Evolutionary conservation across 306 rosid genomes (phyloP), one percentile per base, ranked within the genome.

Genomic region (Pyrus bretschneideri): DNA sequence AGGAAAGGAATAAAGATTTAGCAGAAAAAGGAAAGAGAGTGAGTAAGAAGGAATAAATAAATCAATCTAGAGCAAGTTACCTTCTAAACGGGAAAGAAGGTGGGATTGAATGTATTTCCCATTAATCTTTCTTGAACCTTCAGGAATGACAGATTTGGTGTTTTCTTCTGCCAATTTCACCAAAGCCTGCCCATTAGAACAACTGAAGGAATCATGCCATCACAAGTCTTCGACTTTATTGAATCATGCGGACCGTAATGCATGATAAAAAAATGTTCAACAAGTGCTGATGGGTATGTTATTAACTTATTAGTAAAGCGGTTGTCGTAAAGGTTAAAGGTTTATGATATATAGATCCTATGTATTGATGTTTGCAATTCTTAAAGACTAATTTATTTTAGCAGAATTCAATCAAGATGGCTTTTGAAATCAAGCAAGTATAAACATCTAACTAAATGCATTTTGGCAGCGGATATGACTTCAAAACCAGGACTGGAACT

Each of bases 51-150:
- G 42, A n/a, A 44, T 9, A 57, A 35, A 57, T 35, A 12, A 31
- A 13, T 72, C 52, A 61, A 4, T 30, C 45, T 5, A 18, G 42
- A 3, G 31, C 13, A 61, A 74, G 30, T 74, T 89, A 92, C 99
- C 97, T 88, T 88, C 84, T 76, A 95, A 78, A 69, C 93, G 86
- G 42, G 90, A 82, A 78, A 90, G 87, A 81, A 95, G 91, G 88
- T 92, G 93, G 83, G 91, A 92, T 67, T 89, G 99, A 76, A 95
- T 87, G 83, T 90, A 95, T 83, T 89, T 95, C 74, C 99, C 99
- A 60, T 90, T 87, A 82, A 92, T 92, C 91, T 92, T 95, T 86
- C 99, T 92, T 59, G 97, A 76, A 79, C 99, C 96, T 76, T 57
- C 76, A 27, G 93, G 90, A 79, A 87, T 87, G 76, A 81, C 85